These are phyloP conservation scores for Gomphus bonarii DNA, from an alignment of 1,284 basidiomycete species.

Conservation along the genomic window DNA sequence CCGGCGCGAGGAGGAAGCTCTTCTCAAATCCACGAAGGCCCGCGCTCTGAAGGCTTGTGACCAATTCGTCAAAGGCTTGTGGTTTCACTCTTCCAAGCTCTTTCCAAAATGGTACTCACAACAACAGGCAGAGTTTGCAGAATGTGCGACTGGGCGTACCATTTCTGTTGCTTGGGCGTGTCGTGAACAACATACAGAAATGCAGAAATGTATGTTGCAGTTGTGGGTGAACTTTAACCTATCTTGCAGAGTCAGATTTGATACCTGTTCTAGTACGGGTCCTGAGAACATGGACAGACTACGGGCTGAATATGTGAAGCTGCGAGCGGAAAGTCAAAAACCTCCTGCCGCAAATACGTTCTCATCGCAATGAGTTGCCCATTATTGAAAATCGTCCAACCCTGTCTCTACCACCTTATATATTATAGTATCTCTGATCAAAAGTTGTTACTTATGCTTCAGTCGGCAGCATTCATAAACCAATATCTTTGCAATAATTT, in stretches of 20 bases:
- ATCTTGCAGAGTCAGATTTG: conserved; percentile 4
- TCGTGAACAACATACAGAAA: conserved; percentile 51
- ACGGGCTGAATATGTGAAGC: conserved; percentile 60
- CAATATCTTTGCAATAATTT: no score
- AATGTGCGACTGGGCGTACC: conserved; percentile 73
- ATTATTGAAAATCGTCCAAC: no score
- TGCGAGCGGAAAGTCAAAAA: conserved; percentile 34
- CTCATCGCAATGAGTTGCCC: background rate
- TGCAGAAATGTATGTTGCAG: conserved; percentile 75
- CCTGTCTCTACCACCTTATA: no score
- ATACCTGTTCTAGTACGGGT: conserved; percentile 40
- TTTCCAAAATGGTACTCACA: background rate
- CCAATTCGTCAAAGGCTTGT: conserved; percentile 58
- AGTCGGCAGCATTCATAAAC: no score
- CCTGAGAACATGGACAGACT: conserved; percentile 64
- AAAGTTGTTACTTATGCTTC: no score
- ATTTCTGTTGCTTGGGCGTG: conserved; percentile 82
- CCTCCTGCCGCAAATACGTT: background rate
- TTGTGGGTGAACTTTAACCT: conserved; percentile 40
- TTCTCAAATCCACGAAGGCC: conserved; percentile 74
- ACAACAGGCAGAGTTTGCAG: conserved; percentile 59
- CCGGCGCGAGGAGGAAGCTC: conserved; percentile 78
- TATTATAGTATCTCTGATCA: no score
- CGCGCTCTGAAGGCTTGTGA: conserved; percentile 76
- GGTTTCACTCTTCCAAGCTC: background rate